Percentiles rank a stretch among this genome's conserved stretches.
phyloP scores from a whole-genome alignment of 768 basidiomycete species.

The Boletus reticuloceps region DNA sequence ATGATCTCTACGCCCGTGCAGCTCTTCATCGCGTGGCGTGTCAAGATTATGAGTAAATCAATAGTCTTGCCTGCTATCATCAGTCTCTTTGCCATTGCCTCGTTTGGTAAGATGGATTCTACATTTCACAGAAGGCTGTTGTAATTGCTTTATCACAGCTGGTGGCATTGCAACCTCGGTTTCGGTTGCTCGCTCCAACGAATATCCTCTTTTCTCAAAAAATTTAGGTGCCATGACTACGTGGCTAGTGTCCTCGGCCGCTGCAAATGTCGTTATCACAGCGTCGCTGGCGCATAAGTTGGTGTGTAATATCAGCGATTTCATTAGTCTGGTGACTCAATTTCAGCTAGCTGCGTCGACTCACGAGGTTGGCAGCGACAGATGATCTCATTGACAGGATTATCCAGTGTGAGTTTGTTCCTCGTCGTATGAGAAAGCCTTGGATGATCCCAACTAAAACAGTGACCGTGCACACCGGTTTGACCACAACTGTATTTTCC shows the following conservation, averaged over 20 bases:
- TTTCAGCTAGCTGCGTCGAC: slow-evolving; percentile 34
- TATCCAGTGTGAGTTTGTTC: slow-evolving; percentile 32
- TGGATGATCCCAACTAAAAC: background rate
- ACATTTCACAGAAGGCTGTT: background rate
- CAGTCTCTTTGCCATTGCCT: slow-evolving; percentile 1
- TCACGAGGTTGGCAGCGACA: slow-evolving; percentile 40
- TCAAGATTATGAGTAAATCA: slow-evolving; percentile 34
- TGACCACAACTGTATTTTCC: slow-evolving; percentile 2
- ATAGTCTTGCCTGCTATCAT: slow-evolving; percentile 25
- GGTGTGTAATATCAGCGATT: slow-evolving; percentile 20
- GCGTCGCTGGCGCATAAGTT: slow-evolving; percentile 41
- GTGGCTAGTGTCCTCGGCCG: slow-evolving; percentile 42
- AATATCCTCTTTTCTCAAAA: slow-evolving; percentile 33
- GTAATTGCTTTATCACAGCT: slow-evolving; percentile 18
- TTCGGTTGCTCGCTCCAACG: slow-evolving; percentile 29
- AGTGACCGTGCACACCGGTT: slow-evolving; percentile 32
- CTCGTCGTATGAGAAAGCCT: background rate
- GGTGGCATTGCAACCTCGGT: slow-evolving; percentile 37
- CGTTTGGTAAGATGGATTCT: slow-evolving; percentile 2
- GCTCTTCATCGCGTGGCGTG: slow-evolving; percentile 45
- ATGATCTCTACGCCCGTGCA: slow-evolving; percentile 45
- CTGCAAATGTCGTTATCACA: slow-evolving; percentile 43
- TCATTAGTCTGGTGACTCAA: background rate
- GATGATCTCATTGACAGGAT: slow-evolving; percentile 39
- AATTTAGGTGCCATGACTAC: slow-evolving; percentile 34